phyloP scores from a whole-genome alignment of 345 rosid genomes.

The Laguncularia racemosa region DNA sequence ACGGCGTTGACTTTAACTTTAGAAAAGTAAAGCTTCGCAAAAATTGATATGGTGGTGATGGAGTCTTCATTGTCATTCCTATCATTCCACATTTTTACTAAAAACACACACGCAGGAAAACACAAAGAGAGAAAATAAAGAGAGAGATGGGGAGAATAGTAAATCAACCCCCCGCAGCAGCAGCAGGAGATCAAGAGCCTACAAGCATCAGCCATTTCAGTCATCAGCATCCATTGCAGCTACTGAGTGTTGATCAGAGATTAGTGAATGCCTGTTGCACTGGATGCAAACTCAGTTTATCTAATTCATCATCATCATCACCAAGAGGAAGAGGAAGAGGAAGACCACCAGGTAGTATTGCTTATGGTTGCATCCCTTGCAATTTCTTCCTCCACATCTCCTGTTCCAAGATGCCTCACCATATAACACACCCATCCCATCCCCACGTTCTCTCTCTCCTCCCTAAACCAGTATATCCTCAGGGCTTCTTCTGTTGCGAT shows the following conservation, averaged over 20 bases:
- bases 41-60: too few species aligned
- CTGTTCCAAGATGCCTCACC: slow-evolving; percentile 30
- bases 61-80: too few species aligned
- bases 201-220: slow-evolving; percentile 28
- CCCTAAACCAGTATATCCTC: slow-evolving; percentile 22
- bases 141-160: too few species aligned
- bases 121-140: too few species aligned
- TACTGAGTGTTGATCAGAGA: slow-evolving; percentile 18
- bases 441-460: slow-evolving; percentile 29
- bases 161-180: too few species aligned
- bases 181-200: too few species aligned
- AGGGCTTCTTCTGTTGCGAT: slow-evolving; percentile 23
- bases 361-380: slow-evolving; percentile 28
- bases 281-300: slow-evolving; percentile 26
- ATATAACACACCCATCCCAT: slow-evolving; percentile 36
- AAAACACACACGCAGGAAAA: too few species aligned
- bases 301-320: background rate
- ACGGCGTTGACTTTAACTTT: too few species aligned
- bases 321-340: too few species aligned
- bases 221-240: slow-evolving; percentile 35
- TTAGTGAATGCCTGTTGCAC: slow-evolving; percentile 15
- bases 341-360: slow-evolving; percentile 6
- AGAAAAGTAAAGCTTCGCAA: too few species aligned
- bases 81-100: too few species aligned
- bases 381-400: slow-evolving; percentile 27